Conservation (phyloP, 257 asterid species). For the Ajuga chamaepitys region DNA sequence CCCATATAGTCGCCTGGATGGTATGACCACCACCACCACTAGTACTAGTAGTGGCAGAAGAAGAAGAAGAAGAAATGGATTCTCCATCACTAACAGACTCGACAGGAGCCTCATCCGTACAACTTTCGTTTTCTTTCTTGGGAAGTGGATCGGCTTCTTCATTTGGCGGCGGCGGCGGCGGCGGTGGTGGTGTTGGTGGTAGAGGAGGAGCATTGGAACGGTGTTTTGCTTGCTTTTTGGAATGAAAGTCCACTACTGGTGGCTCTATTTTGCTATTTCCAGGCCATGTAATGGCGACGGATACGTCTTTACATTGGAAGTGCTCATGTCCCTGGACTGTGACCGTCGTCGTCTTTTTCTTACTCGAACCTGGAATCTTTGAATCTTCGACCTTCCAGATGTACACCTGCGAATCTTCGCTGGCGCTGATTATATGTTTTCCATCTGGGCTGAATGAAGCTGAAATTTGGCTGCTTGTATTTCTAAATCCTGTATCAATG, state of each 20-base stretch:
- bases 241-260: conserved; percentile 57
- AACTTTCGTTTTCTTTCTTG: no score
- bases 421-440: conserved; percentile 66
- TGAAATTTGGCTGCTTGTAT: conserved; percentile 76
- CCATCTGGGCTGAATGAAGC: conserved; percentile 77
- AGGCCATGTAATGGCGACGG: conserved; percentile 90
- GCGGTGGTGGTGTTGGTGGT: conserved; percentile 11
- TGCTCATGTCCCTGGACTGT: conserved; percentile 55
- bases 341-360: conserved; percentile 29
- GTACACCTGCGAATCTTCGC: conserved; percentile 79
- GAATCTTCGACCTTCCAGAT: conserved; percentile 75
- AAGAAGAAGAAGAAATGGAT: conserved; percentile 34
- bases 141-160: no score
- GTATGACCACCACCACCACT: conserved; percentile 31
- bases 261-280: conserved; percentile 45
- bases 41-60: conserved; percentile 25
- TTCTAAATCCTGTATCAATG: conserved; percentile 80
- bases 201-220: conserved; percentile 19
- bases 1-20: conserved; percentile 91
- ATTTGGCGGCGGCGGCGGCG: no score
- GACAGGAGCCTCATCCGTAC: conserved; percentile 49
- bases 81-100: conserved; percentile 41
- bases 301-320: conserved; percentile 72
- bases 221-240: conserved; percentile 68
- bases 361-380: conserved; percentile 24